Conservation (phyloP, 2,329 filamentous ascomycete genomes). For the Cryphonectria radicalis region DNA sequence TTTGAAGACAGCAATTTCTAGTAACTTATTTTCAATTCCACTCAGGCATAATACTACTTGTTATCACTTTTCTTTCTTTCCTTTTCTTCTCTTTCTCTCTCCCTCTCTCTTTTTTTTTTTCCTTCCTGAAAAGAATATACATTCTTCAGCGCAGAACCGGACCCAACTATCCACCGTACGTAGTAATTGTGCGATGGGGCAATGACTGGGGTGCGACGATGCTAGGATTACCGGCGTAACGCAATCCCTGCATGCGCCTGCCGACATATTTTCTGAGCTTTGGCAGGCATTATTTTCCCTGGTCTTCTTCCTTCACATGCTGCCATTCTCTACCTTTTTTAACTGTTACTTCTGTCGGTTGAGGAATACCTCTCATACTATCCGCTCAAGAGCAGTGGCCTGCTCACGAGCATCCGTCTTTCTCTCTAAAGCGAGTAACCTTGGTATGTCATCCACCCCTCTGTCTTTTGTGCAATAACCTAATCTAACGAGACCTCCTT, state of each 20-base stretch:
- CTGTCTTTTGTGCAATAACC: background rate
- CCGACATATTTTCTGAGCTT: constrained; percentile 3
- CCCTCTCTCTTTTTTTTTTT: background rate
- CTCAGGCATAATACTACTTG: no score
- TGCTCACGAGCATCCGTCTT: background rate
- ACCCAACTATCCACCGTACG: background rate
- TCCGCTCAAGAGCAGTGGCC: background rate
- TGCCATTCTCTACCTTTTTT: background rate
- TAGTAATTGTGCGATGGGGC: background rate
- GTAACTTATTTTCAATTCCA: no score
- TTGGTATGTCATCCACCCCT: background rate
- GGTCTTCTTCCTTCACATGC: background rate
- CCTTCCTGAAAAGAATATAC: background rate
- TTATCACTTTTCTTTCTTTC: no score
- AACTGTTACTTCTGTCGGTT: background rate
- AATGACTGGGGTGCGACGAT: background rate
- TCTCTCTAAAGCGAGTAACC: background rate
- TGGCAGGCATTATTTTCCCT: background rate
- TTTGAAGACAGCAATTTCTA: background rate
- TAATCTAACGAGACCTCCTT: background rate
- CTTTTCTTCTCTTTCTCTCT: no score
- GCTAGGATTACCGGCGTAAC: background rate
- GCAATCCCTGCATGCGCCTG: background rate
- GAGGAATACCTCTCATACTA: background rate
- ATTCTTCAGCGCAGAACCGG: background rate